Evolutionary conservation across 768 basidiomycete species (phyloP), one percentile per base, ranked within the genome.

Genomic region (Phlebiopsis gigantea): DNA sequence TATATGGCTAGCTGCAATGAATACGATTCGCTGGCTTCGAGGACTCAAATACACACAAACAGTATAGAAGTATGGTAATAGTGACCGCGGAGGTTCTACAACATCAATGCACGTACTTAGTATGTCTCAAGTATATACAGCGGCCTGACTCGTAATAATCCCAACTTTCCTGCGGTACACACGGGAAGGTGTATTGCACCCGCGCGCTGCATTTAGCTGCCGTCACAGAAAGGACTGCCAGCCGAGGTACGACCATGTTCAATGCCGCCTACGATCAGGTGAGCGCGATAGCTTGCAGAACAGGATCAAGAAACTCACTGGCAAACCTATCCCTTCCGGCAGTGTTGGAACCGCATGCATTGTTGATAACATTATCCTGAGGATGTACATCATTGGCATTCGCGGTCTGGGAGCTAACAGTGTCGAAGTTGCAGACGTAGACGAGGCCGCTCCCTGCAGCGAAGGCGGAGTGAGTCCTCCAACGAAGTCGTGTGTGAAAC

Each of bases 181-280:
- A 39, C 17, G 34, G 34, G 34, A 39, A 12, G 31, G 31, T 34
- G 34, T 2, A 9, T 9, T 9, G 34, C 17, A 17, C 3, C 3
- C 12, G 8, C 12, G 8, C 12, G 12, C 3, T 39, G 2, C 46
- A 47, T 47, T 17, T 47, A 47, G 24, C 46, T 47, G 19, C 48
- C 48, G 29, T 50, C 48, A 29, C 48, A 50, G 48, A 50, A 50
- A 10, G 48, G 48, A 26, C 31, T 50, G 48, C 48, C 48, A 30
- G 48, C 48, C 2, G 48, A 26, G 12, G 48, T 50, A n/a, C 48
- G 48, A 8, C 48, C 48, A 19, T 31, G 29, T 29, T 50, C 48
- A n/a, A 50, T 24, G 8, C 21, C 28, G 21, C 25, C 48, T 50
- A 29, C 4, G 2, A 25, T 7, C 19, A 25, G 21, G 28, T 50